Evolutionary conservation across 371 early-diverging fungal genomes (phyloP).

Genomic region (Mortierella sp.): DNA sequence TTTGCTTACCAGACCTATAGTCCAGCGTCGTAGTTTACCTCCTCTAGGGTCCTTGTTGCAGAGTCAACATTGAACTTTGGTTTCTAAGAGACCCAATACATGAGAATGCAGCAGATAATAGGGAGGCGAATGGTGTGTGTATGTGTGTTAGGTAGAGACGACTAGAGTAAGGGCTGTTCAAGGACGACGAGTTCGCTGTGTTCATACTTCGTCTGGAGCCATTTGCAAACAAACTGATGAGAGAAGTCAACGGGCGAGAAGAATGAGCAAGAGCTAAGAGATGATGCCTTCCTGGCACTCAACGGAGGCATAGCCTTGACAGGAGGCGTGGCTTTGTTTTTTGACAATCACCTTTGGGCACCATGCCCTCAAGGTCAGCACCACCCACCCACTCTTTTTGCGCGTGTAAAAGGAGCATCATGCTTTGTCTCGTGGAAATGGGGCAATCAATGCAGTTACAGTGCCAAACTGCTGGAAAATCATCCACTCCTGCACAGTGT

Average conservation of each 20-base stretch:
- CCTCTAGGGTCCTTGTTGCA: constrained; percentile 34
- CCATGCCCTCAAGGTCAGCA: too few relatives aligned
- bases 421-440: too few relatives aligned
- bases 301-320: too few relatives aligned
- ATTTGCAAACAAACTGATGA: neutral
- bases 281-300: neutral
- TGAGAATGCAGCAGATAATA: neutral
- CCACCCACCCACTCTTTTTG: too few relatives aligned
- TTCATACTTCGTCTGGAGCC: constrained; percentile 16
- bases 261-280: neutral
- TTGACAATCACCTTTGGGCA: too few relatives aligned
- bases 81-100: constrained; percentile 10
- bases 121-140: neutral
- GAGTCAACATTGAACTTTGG: constrained; percentile 35
- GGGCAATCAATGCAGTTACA: too few relatives aligned
- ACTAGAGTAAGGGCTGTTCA: too few relatives aligned
- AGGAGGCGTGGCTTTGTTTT: too few relatives aligned
- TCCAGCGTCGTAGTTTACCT: constrained; percentile 14
- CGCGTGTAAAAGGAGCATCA: too few relatives aligned
- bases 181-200: too few relatives aligned
- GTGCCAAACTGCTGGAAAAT: too few relatives aligned
- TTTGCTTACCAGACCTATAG: neutral
- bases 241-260: neutral
- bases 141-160: neutral
- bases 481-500: too few relatives aligned